A percentile compares a stretch with the other conserved stretches of the same genome.
phyloP scores from a whole-genome alignment of 73 alveolate genomes.

The Paramecium tetraurelia region DNA sequence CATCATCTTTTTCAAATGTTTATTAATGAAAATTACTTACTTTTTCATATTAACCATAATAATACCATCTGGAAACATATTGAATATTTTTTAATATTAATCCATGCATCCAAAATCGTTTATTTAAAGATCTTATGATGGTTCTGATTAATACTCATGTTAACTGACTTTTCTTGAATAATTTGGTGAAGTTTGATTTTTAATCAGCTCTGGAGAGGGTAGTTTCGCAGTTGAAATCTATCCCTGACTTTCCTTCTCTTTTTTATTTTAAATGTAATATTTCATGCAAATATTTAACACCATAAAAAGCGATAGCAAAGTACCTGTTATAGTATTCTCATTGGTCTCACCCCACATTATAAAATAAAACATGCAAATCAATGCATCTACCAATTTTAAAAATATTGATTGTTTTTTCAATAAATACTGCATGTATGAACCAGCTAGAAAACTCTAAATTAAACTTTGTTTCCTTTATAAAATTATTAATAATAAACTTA shows the following conservation, averaged over 20 bases:
- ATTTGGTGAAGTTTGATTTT: not conserved
- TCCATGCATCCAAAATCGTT: not conserved
- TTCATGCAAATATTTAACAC: conserved; percentile 7
- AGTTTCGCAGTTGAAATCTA: not conserved
- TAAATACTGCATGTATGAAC: conserved; percentile 17
- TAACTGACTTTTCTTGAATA: not conserved
- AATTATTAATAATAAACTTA: not conserved
- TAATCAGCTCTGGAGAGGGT: not conserved
- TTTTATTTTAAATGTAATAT: conserved; percentile 5
- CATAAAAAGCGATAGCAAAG: conserved; percentile 12
- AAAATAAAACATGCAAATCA: not conserved
- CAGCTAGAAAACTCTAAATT: not conserved
- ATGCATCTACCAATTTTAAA: not conserved
- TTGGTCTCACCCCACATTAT: conserved; percentile 21
- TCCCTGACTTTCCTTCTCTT: not conserved
- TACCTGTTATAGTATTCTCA: not conserved
- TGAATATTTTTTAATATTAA: not conserved
- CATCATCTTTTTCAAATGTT: conserved; percentile 17
- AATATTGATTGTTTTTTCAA: not conserved
- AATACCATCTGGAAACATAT: conserved; percentile 31
- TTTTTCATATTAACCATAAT: conserved; percentile 21
- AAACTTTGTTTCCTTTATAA: not conserved
- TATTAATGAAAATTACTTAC: not conserved
- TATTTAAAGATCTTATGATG: not conserved
- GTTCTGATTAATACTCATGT: not conserved